Percentiles rank a stretch among this genome's conserved stretches.
Evolutionary conservation across 768 basidiomycete species (phyloP).

Genomic region (Pulveroboletus sp.): DNA sequence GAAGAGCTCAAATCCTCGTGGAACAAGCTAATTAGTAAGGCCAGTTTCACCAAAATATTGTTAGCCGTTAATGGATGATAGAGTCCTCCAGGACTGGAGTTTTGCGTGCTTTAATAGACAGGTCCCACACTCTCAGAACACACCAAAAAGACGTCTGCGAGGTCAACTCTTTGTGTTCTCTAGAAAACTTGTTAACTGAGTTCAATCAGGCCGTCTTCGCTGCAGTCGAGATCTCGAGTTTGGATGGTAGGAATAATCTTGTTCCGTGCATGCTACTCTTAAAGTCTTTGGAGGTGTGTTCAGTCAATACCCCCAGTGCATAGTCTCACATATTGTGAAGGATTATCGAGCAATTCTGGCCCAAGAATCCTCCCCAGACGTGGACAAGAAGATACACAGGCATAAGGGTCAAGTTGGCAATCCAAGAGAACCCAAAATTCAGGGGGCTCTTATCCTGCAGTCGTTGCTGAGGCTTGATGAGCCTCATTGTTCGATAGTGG

Average conservation of each 20-base stretch:
- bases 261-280: conserved; percentile 67
- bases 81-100: conserved; percentile 75
- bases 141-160: conserved; percentile 50
- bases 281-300: conserved; percentile 44
- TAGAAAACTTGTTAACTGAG: conserved; percentile 5
- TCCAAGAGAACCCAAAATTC: conserved; percentile 63
- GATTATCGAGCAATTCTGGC: conserved; percentile 17
- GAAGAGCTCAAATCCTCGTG: conserved; percentile 57
- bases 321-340: conserved; percentile 14
- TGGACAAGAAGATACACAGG: conserved; percentile 12
- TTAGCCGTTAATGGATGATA: conserved; percentile 23
- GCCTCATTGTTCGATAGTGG: conserved; percentile 63
- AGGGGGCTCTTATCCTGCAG: conserved; percentile 85
- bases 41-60: neutral
- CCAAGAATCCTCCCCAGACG: conserved; percentile 7
- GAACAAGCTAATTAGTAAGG: conserved; percentile 67
- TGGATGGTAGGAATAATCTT: conserved; percentile 48
- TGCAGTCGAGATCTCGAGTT: conserved; percentile 52
- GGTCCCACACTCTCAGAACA: conserved; percentile 47
- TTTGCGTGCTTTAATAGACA: conserved; percentile 69
- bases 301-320: neutral
- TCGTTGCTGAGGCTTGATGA: conserved; percentile 66
- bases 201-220: conserved; percentile 50
- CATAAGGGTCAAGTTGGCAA: conserved; percentile 24
- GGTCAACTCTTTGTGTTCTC: conserved; percentile 38